Evolutionary conservation across 2,329 filamentous ascomycete genomes (phyloP), one percentile per base, ranked within the genome.

Genomic region (Neofusicoccum parvum): DNA sequence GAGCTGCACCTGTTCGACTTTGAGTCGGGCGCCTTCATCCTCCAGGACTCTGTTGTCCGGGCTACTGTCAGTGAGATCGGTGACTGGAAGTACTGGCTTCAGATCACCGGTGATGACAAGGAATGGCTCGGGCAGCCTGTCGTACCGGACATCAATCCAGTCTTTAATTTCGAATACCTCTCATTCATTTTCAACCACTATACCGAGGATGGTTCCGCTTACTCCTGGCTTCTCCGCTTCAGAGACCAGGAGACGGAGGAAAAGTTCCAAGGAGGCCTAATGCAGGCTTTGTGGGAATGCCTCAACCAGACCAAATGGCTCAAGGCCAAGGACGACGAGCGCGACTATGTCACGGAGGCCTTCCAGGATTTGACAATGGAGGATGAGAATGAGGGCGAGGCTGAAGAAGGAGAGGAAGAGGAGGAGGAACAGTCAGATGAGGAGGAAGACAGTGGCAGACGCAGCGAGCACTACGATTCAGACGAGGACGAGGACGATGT

Each of bases 171-270:
- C 70, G 95, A 99, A 77, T 98, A 94, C 72, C 84, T 97, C n/a
- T 98, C 94, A 0, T 98, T 98, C 76, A 97, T 99, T 73, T 99
- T 99, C 85, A 99, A 99, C 74, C 93, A 97, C 76, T 98, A 97
- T 76, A 87, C 90, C 14, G 86, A 89, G 41, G 92, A 97, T 77
- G 92, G 94, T 1, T 91, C 91, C 1, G 94, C 95, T 4, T 96
- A 94, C 77, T 99, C 95, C 0, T 99, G 95, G 94, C 86, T 99
- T 14, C 82, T 99, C 41, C 89, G 94, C 14, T 99, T 99, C 82
- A 92, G 90, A 72, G 91, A 97, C 70, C 90, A 93, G 71, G 82
- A 87, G 20, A 89, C 89, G 0, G 84, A 96, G 62, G 93, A 97
- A 75, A 86, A 86, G 34, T 97, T 99, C 76, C 95, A 99, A 75